Conservation (phyloP, 2,329 filamentous ascomycete genomes). For the Tolypocladium album region DNA sequence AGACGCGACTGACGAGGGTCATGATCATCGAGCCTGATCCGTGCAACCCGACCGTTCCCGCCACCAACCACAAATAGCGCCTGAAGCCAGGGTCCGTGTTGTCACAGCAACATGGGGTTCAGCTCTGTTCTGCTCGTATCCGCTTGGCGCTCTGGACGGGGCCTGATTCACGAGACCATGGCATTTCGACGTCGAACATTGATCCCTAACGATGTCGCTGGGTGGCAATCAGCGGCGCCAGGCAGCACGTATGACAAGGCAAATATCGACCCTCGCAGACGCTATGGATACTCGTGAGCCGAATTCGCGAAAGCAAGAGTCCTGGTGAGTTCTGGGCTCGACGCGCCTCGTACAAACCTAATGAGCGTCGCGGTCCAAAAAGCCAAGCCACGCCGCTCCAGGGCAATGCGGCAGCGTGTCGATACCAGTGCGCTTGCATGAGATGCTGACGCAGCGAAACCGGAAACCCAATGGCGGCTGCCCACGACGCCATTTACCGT, state of each 20-base stretch:
- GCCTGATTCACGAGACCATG: not conserved
- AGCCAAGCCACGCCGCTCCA: not conserved
- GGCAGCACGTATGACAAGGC: not conserved
- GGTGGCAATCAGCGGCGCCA: not conserved
- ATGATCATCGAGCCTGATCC: not conserved
- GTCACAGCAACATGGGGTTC: slow-evolving; percentile 12
- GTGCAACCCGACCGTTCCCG: slow-evolving; percentile 1
- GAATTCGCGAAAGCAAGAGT: not conserved
- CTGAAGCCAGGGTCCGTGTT: slow-evolving; percentile 9
- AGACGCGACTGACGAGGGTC: not conserved
- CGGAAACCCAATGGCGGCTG: slow-evolving; percentile 17
- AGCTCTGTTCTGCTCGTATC: not conserved
- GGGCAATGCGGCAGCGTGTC: slow-evolving; percentile 1
- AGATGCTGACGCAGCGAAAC: not conserved
- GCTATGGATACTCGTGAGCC: not conserved
- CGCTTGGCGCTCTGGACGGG: not conserved
- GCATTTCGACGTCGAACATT: not conserved
- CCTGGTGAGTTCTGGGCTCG: not conserved
- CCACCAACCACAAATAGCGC: slow-evolving; percentile 9
- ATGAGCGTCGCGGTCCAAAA: not conserved
- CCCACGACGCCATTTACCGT: slow-evolving; percentile 18
- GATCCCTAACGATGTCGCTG: not conserved
- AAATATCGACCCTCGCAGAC: not conserved
- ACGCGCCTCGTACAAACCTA: not conserved
- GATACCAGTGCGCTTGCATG: slow-evolving; percentile 1